Base-by-base conservation (phyloP, 2,329 filamentous ascomycete genomes). In the Clarireedia hainanense region DNA sequence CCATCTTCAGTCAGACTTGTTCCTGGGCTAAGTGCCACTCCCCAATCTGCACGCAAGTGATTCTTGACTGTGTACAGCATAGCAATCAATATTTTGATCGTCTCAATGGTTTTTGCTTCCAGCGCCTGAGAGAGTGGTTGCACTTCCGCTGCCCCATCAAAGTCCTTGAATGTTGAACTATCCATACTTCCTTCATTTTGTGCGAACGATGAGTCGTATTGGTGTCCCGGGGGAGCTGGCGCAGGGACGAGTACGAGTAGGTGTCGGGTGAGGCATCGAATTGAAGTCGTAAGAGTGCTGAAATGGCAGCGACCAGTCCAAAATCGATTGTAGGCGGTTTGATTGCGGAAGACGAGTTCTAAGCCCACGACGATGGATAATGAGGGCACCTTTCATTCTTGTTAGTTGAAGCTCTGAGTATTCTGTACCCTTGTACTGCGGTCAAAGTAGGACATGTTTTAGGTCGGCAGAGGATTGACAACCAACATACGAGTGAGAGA, bases 331-430 rank as follows among this genome's bases (percentile, higher is more conserved):
- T 62, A 67, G 6, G 64, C 64, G 3, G 81, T 85, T 61, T 78
- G 75, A 63, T 86, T 85, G 39, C 83, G 77, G 71, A 86, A 85
- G 27, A 86, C 83, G 56, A 86, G 79, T 76, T 86, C 84, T 42
- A 86, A 68, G 63, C 83, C 83, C 2, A 86, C 82, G 50, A 86
- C 83, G 55, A 86, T 86, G 36, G 78, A 82, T 1, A 86, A 71
- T 14, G 76, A 80, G 2, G 83, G 82, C 46, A 85, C 77, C 75
- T 77, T 15, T 26, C 7, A 0, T 12, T 48, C 30, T 52, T 40
- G 43, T 39, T 55, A 55, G 55, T 52, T 36, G 58, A 47, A 12
- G 12, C 17, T 15, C 34, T 6, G 23, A 17, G 23, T n/a, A 52
- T 10, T 10, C 48, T 42, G 7, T 42, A 15, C 10, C 30, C 30